Conservation (phyloP, 2,329 filamentous ascomycete genomes). For the Colletotrichum falcatum region DNA sequence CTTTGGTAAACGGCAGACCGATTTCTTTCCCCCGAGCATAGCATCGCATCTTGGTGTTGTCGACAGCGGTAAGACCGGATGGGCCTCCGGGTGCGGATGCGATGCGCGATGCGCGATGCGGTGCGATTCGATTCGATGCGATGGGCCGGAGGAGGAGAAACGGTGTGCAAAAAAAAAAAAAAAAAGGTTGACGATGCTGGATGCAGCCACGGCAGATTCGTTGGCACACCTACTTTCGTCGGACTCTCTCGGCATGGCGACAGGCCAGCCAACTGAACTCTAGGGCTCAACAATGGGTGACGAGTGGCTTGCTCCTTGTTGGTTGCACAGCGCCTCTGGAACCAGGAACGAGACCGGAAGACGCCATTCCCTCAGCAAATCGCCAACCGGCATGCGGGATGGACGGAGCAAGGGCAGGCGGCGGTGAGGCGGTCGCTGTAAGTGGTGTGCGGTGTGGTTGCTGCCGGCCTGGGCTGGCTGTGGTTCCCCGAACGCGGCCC, state of each 20-base stretch:
- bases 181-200: slow-evolving; percentile 10
- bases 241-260: not conserved
- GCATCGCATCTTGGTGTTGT: not conserved
- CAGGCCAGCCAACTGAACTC: not conserved
- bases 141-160: slow-evolving; percentile 8
- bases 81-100: slow-evolving; percentile 23
- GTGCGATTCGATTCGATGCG: slow-evolving; percentile 14
- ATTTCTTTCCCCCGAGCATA: too few species aligned
- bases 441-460: not conserved
- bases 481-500: slow-evolving; percentile 13
- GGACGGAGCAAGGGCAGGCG: not conserved
- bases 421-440: slow-evolving; percentile 20
- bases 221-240: slow-evolving; percentile 4
- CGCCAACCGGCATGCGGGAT: slow-evolving; percentile 18
- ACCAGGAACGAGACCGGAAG: slow-evolving; percentile 2
- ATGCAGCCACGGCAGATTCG: slow-evolving; percentile 30
- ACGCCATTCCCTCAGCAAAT: slow-evolving; percentile 17
- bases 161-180: not conserved
- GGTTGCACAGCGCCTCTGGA: not conserved
- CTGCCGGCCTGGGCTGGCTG: not conserved
- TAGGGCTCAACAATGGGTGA: not conserved
- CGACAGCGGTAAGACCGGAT: slow-evolving; percentile 5
- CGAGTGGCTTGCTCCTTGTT: slow-evolving; percentile 11
- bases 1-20: slow-evolving; percentile 14
- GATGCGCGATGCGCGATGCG: slow-evolving; percentile 22